Percentiles rank a stretch among this genome's conserved stretches.
Evolutionary conservation across 345 rosid species (phyloP).

Genomic region (Erucastrum elatum): DNA sequence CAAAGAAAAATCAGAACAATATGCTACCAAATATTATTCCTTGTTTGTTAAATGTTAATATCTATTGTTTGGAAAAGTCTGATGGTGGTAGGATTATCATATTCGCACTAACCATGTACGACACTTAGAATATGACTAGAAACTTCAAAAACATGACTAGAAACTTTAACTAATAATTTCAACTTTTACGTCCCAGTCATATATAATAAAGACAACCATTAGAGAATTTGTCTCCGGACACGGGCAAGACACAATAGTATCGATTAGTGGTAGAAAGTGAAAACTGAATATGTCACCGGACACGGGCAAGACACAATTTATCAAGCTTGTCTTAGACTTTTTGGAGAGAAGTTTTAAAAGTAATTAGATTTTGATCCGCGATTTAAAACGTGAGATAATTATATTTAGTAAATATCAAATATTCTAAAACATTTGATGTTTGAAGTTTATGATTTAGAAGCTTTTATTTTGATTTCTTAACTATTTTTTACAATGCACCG

Average conservation of each 20-base stretch:
- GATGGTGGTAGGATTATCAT: slow-evolving; percentile 15
- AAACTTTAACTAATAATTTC: background rate
- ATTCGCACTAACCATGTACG: background rate
- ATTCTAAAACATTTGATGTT: no score
- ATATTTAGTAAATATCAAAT: no score
- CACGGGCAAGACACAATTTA: background rate
- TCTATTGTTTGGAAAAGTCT: background rate
- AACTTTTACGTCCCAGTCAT: background rate
- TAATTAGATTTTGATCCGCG: background rate
- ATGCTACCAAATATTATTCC: background rate
- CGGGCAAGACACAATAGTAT: background rate
- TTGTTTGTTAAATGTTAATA: background rate
- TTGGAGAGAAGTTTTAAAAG: background rate
- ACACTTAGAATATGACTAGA: background rate
- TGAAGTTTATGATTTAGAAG: no score
- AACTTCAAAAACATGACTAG: background rate
- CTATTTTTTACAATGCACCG: no score
- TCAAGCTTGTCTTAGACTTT: background rate
- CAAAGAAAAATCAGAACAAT: background rate
- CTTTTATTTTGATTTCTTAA: no score
- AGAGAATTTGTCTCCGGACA: background rate
- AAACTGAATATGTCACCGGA: background rate
- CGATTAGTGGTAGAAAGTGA: background rate
- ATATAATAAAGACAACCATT: background rate
- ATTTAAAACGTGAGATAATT: no score